These are phyloP conservation scores for Malus hybrid DNA, from an alignment of 331 rosid species.

Conservation along the genomic window DNA sequence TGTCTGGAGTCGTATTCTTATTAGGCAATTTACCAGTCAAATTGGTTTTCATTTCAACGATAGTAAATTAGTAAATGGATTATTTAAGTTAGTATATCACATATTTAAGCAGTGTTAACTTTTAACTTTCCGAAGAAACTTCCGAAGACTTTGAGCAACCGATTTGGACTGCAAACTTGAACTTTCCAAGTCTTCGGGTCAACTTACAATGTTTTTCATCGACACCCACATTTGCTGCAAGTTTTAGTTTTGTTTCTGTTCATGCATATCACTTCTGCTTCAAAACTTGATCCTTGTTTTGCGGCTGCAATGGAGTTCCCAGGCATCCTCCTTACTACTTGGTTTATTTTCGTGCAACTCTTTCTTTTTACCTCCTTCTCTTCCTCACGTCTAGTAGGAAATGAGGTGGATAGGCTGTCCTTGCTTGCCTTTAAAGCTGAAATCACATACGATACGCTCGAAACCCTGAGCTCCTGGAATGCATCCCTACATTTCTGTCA, in stretches of 20 bases:
- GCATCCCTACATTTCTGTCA: conserved; percentile 24
- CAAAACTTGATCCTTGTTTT: neutral
- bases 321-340: neutral
- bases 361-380: neutral
- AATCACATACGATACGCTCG: neutral
- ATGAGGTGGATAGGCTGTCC: neutral
- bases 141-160: too few relatives aligned
- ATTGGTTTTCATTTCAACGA: too few relatives aligned
- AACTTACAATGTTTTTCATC: too few relatives aligned
- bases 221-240: too few relatives aligned
- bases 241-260: too few relatives aligned
- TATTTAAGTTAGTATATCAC: too few relatives aligned
- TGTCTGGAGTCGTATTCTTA: too few relatives aligned
- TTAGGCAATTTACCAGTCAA: too few relatives aligned
- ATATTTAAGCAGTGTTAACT: too few relatives aligned
- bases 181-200: neutral
- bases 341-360: neutral
- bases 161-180: too few relatives aligned
- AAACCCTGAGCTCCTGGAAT: conserved; percentile 7
- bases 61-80: too few relatives aligned
- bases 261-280: neutral
- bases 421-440: neutral
- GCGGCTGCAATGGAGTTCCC: neutral
- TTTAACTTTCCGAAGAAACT: too few relatives aligned
- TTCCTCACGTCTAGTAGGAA: neutral